These are phyloP conservation scores for Suillus bovinus DNA, from an alignment of 768 basidiomycete species.

Conservation along the genomic window DNA sequence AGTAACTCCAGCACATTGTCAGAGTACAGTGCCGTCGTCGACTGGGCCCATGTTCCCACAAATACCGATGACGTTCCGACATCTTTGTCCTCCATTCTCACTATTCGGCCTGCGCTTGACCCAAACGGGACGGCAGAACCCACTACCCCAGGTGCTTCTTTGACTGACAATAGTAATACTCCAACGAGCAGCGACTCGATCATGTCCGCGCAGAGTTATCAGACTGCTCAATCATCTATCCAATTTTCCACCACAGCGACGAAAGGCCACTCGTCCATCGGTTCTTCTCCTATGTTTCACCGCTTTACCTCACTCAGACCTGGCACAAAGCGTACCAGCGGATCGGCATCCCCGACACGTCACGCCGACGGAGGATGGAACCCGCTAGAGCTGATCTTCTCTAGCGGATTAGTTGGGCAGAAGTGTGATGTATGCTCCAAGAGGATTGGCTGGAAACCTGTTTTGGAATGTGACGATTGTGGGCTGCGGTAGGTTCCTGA, in stretches of 20 bases:
- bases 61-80: slow-evolving; percentile 43
- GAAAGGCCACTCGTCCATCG: slow-evolving; percentile 73
- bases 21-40: slow-evolving; percentile 71
- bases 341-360: slow-evolving; percentile 29
- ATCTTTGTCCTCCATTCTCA: slow-evolving; percentile 72
- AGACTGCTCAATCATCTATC: slow-evolving; percentile 55
- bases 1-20: slow-evolving; percentile 45
- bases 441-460: slow-evolving; percentile 83
- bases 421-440: slow-evolving; percentile 86
- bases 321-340: slow-evolving; percentile 55
- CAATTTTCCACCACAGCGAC: slow-evolving; percentile 66
- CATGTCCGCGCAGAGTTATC: slow-evolving; percentile 61
- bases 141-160: slow-evolving; percentile 38
- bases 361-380: slow-evolving; percentile 56
- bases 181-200: slow-evolving; percentile 46
- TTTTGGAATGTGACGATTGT: slow-evolving; percentile 89
- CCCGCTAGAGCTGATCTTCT: slow-evolving; percentile 78
- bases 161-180: slow-evolving; percentile 33
- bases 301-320: slow-evolving; percentile 88
- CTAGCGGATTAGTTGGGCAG: slow-evolving; percentile 64
- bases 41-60: slow-evolving; percentile 49
- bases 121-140: slow-evolving; percentile 46
- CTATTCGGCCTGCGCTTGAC: slow-evolving; percentile 58
- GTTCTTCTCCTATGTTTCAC: slow-evolving; percentile 62
- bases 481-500: slow-evolving; percentile 57